Conservation (phyloP, 1,139 yeast genomes). For the Candida sojae region DNA sequence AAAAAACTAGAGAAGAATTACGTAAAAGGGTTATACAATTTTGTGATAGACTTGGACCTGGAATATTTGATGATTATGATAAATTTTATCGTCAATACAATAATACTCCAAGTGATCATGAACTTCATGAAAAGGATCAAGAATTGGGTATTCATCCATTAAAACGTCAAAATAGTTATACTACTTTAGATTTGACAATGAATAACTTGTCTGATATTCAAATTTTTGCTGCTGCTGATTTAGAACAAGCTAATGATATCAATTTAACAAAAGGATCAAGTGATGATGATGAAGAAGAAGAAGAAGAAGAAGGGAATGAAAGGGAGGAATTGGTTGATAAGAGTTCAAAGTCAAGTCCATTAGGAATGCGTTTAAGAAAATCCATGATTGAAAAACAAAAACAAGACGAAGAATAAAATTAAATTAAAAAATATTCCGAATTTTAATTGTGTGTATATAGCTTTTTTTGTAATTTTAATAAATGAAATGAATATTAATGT, state of each 20-base stretch:
- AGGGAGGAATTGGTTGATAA: background rate
- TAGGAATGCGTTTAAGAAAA: conserved; percentile 8
- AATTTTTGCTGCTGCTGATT: conserved; percentile 29
- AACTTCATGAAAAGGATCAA: background rate
- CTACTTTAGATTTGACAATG: conserved; percentile 14
- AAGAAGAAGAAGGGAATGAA: conserved; percentile 5
- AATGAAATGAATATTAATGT: too few species aligned
- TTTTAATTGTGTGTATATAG: too few species aligned
- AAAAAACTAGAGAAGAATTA: conserved; percentile 54
- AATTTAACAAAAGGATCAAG: conserved; percentile 7
- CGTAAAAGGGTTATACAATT: conserved; percentile 63
- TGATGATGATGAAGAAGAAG: conserved; percentile 9
- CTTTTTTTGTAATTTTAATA: too few species aligned
- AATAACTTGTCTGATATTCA: conserved; percentile 34
- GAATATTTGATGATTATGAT: conserved; percentile 67
- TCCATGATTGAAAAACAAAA: conserved; percentile 11
- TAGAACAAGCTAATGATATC: conserved; percentile 15
- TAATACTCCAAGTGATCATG: conserved; percentile 13
- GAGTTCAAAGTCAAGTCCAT: background rate
- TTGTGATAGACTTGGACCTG: conserved; percentile 75
- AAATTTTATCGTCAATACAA: conserved; percentile 33
- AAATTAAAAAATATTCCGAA: too few species aligned
- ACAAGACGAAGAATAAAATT: background rate
- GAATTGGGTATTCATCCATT: conserved; percentile 1
- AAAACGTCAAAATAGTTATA: conserved; percentile 12